Base-by-base conservation (phyloP, 345 rosid species). In the Garcia nutans region DNA sequence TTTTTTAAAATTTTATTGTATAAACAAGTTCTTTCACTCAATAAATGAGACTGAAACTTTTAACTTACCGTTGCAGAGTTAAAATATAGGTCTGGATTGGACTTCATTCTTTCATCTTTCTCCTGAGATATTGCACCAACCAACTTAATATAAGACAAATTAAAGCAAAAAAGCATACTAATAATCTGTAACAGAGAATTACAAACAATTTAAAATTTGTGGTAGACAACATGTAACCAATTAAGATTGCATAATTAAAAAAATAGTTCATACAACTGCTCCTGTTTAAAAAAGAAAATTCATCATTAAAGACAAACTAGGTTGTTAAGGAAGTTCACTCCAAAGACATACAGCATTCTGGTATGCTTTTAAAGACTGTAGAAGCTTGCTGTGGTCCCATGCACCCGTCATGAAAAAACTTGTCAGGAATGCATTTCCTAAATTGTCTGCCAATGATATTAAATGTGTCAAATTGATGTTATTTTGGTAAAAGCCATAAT, bases 391-490 rank as follows among this genome's bases (percentile, higher is more conserved):
- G 75, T 87, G 91, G 73, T 91, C 93, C 95, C 93, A 91, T 56
- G 88, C 85, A 79, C 95, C 93, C 66, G 86, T 85, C 52, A 85
- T 81, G 78, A 91, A 91, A 67, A 88, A 91, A 63, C 91, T 86
- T 19, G 95, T 91, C 76, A 91, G 85, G 62, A 87, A 86, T 64
- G 95, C 95, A 82, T 91, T 91, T 78, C 95, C 93, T 78, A 91
- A 86, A 81, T 89, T 89, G 83, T 91, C 95, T 91, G 87, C 56
- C 77, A 75, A 60, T 8, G 82, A 75, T 80, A 59, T 67, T 70
- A 79, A 73, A 70, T n/a, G 8, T 50, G 59, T 69, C 68, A 61
- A 60, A 58, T 52, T 2, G 47, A 50, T 44, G 20, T 3, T 55
- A 58, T 44, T 22, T 12, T 56, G 70, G 12, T 19, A 56, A 55